phyloP scores from a whole-genome alignment of 805 yeast species.

The Ogataea glucozyma region DNA sequence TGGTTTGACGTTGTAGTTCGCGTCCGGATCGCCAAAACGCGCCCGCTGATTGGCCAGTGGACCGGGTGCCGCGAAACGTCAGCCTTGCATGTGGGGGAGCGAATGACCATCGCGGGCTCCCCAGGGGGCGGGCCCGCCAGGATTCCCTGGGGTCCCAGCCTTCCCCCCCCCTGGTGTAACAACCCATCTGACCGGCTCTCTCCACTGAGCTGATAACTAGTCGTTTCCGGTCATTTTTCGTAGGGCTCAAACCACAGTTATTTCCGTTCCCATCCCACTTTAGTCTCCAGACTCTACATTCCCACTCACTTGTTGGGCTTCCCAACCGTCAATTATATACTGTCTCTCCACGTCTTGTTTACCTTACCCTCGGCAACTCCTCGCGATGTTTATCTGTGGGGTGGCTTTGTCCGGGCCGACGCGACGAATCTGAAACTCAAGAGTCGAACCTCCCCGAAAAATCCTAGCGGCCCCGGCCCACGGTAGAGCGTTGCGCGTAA shows the following conservation, averaged over 20 bases:
- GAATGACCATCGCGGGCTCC: conserved; percentile 8
- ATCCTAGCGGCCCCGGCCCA: background rate
- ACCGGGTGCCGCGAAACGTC: conserved; percentile 13
- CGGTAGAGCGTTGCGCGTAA: background rate
- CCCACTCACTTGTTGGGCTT: too few species aligned
- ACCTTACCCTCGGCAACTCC: conserved; percentile 7
- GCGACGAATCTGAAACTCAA: too few species aligned
- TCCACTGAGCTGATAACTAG: too few species aligned
- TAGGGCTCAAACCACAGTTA: too few species aligned
- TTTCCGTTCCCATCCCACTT: too few species aligned
- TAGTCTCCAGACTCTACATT: too few species aligned
- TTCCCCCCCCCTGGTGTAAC: too few species aligned
- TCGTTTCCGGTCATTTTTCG: too few species aligned
- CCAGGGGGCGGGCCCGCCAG: conserved; percentile 1
- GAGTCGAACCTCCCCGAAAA: too few species aligned
- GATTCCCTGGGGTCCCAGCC: too few species aligned
- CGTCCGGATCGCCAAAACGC: conserved; percentile 14
- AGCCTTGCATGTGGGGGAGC: conserved; percentile 18
- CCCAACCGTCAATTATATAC: too few species aligned
- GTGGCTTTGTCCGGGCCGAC: conserved; percentile 1
- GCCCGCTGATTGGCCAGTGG: conserved; percentile 16
- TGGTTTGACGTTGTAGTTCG: conserved; percentile 11
- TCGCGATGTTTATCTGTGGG: conserved; percentile 12
- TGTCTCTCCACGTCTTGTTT: conserved; percentile 13
- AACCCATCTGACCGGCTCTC: too few species aligned